phyloP scores from a whole-genome alignment of 164 flowering plant genomes.

The Magnolia changhungtana region DNA sequence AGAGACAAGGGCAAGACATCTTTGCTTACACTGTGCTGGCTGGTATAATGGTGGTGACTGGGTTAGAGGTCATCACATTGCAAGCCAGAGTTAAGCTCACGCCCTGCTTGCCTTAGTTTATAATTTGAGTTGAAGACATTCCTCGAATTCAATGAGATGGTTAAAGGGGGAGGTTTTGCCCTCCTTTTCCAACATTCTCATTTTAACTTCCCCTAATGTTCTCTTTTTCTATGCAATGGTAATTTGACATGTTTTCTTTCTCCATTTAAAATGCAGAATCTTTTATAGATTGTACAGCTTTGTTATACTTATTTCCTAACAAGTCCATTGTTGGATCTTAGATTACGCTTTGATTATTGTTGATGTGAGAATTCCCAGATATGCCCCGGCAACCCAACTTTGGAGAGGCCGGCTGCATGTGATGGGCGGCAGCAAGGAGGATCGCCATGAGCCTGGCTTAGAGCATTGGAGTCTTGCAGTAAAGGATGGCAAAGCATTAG shows the following conservation, averaged over 20 bases:
- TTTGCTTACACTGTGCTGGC: too few relatives aligned
- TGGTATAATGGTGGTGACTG: too few relatives aligned
- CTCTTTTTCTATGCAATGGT: background rate
- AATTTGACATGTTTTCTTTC: background rate
- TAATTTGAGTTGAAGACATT: too few relatives aligned
- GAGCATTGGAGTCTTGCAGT: slow-evolving; percentile 98
- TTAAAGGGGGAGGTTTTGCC: too few relatives aligned
- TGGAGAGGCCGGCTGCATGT: slow-evolving; percentile 99
- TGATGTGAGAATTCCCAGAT: slow-evolving; percentile 37
- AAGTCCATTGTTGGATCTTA: background rate
- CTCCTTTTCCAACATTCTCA: too few relatives aligned
- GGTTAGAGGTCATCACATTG: too few relatives aligned
- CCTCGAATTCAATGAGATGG: too few relatives aligned
- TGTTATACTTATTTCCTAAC: background rate
- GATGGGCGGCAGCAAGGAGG: slow-evolving; percentile 97
- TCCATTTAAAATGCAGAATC: background rate
- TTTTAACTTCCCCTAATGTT: background rate
- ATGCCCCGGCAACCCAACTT: slow-evolving; percentile 94
- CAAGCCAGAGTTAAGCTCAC: too few relatives aligned
- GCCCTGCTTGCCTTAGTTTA: too few relatives aligned
- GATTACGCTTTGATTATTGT: background rate
- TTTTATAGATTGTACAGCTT: background rate
- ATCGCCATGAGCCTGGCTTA: slow-evolving; percentile 75
- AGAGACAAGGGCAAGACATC: too few relatives aligned
- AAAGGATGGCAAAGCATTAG: slow-evolving; percentile 78